phyloP scores from a whole-genome alignment of 129 eudicot species.

The Tanacetum coccineum region DNA sequence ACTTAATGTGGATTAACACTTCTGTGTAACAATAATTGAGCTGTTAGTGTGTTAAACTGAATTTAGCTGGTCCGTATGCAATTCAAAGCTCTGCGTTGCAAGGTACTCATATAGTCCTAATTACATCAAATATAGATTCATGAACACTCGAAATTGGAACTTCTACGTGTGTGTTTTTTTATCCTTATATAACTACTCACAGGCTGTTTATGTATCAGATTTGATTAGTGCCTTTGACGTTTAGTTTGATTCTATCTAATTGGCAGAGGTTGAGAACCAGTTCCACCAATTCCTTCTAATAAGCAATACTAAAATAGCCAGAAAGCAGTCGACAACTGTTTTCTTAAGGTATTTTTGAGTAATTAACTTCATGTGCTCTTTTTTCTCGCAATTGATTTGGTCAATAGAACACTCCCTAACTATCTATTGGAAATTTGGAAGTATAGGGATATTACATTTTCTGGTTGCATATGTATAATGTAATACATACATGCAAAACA shows the following conservation, averaged over 20 bases:
- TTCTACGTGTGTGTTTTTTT: not conserved
- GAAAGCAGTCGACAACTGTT: slow-evolving; percentile 51
- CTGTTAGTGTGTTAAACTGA: too few relatives aligned
- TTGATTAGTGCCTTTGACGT: slow-evolving; percentile 9
- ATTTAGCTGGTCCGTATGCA: slow-evolving; percentile 92
- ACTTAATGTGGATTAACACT: too few relatives aligned
- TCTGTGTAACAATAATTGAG: too few relatives aligned
- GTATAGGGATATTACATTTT: too few relatives aligned
- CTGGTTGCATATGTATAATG: too few relatives aligned
- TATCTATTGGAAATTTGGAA: too few relatives aligned
- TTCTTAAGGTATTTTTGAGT: slow-evolving; percentile 83
- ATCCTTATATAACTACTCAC: too few relatives aligned
- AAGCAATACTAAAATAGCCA: slow-evolving; percentile 54
- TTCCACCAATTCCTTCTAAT: slow-evolving; percentile 55
- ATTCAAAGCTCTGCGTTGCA: slow-evolving; percentile 77
- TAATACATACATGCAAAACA: too few relatives aligned
- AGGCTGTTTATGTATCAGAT: slow-evolving; percentile 16
- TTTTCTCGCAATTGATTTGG: too few relatives aligned
- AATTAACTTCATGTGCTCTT: slow-evolving; percentile 1
- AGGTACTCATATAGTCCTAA: slow-evolving; percentile 44
- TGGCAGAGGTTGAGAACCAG: slow-evolving; percentile 84
- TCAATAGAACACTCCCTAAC: too few relatives aligned
- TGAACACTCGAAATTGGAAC: slow-evolving; percentile 8
- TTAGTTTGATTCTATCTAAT: slow-evolving; percentile 13
- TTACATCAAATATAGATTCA: slow-evolving; percentile 13